Evolutionary conservation across 108 stramenopile genomes (phyloP).

Genomic region (Cyclotella atomus): DNA sequence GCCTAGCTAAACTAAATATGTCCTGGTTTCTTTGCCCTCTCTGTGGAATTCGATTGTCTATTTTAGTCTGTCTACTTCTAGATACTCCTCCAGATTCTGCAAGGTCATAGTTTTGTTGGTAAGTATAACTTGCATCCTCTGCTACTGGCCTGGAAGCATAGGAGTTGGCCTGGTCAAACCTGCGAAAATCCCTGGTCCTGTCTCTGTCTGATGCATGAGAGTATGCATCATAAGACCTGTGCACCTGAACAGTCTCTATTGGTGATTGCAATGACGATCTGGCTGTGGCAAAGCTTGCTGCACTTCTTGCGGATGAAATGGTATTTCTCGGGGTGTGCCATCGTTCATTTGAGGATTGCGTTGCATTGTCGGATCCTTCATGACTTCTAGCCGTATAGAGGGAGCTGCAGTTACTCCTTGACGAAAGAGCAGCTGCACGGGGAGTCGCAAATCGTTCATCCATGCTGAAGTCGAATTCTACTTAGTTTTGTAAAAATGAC

Average conservation of each 20-base stretch:
- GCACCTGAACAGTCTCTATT: conserved; percentile 2
- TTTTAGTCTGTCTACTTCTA: neutral
- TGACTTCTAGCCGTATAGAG: neutral
- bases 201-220: neutral
- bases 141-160: no score
- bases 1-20: conserved; percentile 18
- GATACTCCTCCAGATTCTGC: neutral
- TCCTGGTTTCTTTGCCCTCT: neutral
- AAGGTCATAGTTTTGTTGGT: conserved; percentile 2
- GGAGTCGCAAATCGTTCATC: conserved; percentile 17
- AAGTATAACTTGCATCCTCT: neutral
- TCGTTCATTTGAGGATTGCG: conserved; percentile 1
- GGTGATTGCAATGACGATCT: neutral
- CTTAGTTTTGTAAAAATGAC: neutral
- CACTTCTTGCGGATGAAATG: neutral
- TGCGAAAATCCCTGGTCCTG: conserved; percentile 8
- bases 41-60: neutral
- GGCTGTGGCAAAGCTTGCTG: neutral
- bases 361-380: neutral
- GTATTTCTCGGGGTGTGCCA: conserved; percentile 3
- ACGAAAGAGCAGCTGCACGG: neutral
- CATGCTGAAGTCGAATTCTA: no score
- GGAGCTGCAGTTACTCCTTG: conserved; percentile 8
- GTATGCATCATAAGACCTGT: neutral
- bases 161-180: neutral